Evolutionary conservation across 129 eudicot genomes (phyloP), one percentile per base, ranked within the genome.

Genomic region (Solidago caesia): DNA sequence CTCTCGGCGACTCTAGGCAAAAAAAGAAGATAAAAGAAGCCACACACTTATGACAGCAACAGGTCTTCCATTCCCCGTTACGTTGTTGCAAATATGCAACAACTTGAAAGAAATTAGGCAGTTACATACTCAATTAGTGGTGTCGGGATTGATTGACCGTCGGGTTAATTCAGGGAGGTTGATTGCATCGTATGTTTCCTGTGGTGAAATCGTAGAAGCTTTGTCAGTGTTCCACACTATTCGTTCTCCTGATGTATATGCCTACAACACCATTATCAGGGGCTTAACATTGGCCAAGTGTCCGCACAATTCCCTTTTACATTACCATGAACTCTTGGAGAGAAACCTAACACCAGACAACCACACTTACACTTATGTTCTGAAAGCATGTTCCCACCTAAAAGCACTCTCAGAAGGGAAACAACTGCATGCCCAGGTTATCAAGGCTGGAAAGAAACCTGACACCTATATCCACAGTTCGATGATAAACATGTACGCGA

Each of bases 371-470:
- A 80, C 90, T 27, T 86, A 69, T 52, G 85, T 77, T 51, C 46
- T 86, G 6, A 86, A 85, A 77, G 83, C 90, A 6, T 83, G 90
- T 70, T 82, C 90, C 7, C 81, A 71, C 12, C 5, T 80, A 78
- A 70, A 80, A 79, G 85, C 79, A 13, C 51, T 82, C 13, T 63
- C 59, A 15, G 83, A 79, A 80, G 90, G 90, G 49, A 69, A 77
- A 73, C 87, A 82, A 44, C 70, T 86, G 27, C 90, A 86, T 75
- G 80, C 83, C 12, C 87, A 61, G 79, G 60, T 86, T 29, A 77
- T 86, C 46, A 86, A 86, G 74, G 70, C 51, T 29, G 87, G 83
- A 44, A 80, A 44, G 47, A 77, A 72, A 57, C 85, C 81, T 5
- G 74, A 80, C 41, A 27, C 62, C 2, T 80, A 73, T 58, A 70